Percentiles rank a stretch among this genome's conserved stretches.
phyloP scores from a whole-genome alignment of 768 basidiomycete species.

The Amyloporia xantha region DNA sequence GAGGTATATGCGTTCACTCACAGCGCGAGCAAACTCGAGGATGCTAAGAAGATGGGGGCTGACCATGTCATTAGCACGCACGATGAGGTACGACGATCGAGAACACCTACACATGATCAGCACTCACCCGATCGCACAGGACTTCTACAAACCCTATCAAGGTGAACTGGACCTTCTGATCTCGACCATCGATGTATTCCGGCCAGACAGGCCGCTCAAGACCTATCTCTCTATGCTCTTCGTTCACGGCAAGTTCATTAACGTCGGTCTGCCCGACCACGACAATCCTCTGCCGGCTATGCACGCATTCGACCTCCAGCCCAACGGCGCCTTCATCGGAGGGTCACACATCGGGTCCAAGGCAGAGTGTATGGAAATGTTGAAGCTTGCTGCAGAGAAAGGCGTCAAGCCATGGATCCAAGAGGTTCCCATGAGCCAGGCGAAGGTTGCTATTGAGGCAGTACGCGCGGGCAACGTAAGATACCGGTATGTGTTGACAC shows the following conservation, averaged over 20 bases:
- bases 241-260: constrained; percentile 45
- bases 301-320: constrained; percentile 25
- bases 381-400: constrained; percentile 50
- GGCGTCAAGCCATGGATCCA: constrained; percentile 37
- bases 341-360: constrained; percentile 45
- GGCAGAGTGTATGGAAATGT: constrained; percentile 50
- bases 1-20: constrained; percentile 54
- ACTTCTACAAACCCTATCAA: constrained; percentile 29
- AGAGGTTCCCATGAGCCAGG: constrained; percentile 39
- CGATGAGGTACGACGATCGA: constrained; percentile 25
- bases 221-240: constrained; percentile 35
- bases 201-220: constrained; percentile 18
- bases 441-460: constrained; percentile 37
- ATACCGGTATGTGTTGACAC: constrained; percentile 45
- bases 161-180: constrained; percentile 45
- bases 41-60: constrained; percentile 51
- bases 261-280: constrained; percentile 50
- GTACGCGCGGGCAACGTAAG: constrained; percentile 41
- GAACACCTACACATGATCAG: neutral
- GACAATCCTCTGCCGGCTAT: constrained; percentile 26
- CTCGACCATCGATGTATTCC: constrained; percentile 14
- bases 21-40: constrained; percentile 41
- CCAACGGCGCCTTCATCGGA: constrained; percentile 14
- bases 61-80: constrained; percentile 41
- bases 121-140: constrained; percentile 20